Percentiles rank a stretch among this genome's conserved stretches.
Conservation (phyloP, 106 monocot genomes). For the Acanthochlamys bracteata region DNA sequence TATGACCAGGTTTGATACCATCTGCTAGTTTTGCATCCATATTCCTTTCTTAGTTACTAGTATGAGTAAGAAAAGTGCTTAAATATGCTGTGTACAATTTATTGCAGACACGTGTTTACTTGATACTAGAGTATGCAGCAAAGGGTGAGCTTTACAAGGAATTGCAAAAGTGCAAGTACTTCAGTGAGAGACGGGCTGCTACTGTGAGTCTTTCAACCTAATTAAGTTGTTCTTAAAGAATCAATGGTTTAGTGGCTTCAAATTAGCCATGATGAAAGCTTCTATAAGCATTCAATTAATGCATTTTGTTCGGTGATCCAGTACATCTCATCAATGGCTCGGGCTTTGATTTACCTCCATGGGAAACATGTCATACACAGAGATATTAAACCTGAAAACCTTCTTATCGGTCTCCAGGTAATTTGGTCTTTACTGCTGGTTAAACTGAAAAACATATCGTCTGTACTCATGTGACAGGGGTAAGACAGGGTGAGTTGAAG, state of each 20-base stretch:
- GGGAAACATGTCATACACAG: conserved; percentile 98
- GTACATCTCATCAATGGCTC: conserved; percentile 41
- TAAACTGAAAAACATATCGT: too few relatives aligned
- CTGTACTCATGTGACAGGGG: too few relatives aligned
- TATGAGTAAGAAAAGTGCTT: too few relatives aligned
- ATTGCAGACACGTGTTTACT: conserved; percentile 79
- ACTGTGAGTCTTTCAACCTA: conserved; percentile 44
- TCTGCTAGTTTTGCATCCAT: background rate
- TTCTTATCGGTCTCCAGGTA: conserved; percentile 86
- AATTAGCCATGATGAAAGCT: too few relatives aligned
- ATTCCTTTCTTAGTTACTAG: background rate
- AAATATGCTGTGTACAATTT: conserved; percentile 44
- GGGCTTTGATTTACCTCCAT: conserved; percentile 87
- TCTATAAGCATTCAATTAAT: too few relatives aligned
- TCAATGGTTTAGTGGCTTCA: background rate
- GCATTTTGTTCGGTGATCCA: too few relatives aligned
- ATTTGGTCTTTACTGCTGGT: too few relatives aligned
- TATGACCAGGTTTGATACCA: conserved; percentile 80
- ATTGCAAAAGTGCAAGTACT: conserved; percentile 86
- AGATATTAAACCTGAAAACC: conserved; percentile 98
- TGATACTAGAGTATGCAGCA: conserved; percentile 91
- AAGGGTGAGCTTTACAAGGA: conserved; percentile 99
- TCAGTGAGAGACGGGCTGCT: conserved; percentile 64
- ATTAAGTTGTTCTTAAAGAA: background rate
- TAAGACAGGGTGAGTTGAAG: conserved; percentile 75